A percentile compares a stretch with the other conserved stretches of the same genome.
phyloP scores from a whole-genome alignment of 176 grass and related monocot species.

The Pharus latifolius region DNA sequence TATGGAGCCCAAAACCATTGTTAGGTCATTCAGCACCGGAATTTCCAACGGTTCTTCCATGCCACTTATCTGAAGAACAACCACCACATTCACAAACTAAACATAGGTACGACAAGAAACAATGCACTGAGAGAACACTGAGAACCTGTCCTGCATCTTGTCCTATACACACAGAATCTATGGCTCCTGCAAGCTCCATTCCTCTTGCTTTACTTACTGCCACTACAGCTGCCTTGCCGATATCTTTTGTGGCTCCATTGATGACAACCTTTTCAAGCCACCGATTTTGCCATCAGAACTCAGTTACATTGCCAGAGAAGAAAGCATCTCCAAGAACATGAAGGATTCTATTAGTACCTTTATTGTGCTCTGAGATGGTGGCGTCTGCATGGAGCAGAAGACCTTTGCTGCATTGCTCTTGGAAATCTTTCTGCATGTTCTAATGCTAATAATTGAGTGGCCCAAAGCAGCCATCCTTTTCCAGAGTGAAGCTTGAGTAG shows the following conservation, averaged over 20 bases:
- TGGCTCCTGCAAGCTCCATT: slow-evolving; percentile 68
- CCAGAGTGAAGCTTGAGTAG: neutral
- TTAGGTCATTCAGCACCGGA: slow-evolving; percentile 78
- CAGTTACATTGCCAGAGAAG: neutral
- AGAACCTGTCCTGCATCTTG: slow-evolving; percentile 68
- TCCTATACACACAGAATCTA: slow-evolving; percentile 47
- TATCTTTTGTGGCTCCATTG: slow-evolving; percentile 59
- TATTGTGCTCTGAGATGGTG: slow-evolving; percentile 52
- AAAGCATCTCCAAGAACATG: neutral
- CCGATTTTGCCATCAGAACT: neutral
- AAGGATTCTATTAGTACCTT: slow-evolving; percentile 38
- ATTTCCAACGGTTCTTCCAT: slow-evolving; percentile 91
- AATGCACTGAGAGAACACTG: neutral
- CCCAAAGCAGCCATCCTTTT: slow-evolving; percentile 30
- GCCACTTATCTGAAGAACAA: slow-evolving; percentile 43
- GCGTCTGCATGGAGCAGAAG: slow-evolving; percentile 41
- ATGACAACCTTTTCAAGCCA: slow-evolving; percentile 49
- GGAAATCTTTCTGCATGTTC: neutral
- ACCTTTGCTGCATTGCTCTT: slow-evolving; percentile 8
- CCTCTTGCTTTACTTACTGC: slow-evolving; percentile 71
- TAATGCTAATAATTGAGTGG: slow-evolving; percentile 8
- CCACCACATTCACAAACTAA: neutral
- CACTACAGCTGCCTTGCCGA: slow-evolving; percentile 47
- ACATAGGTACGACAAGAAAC: neutral
- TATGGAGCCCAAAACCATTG: slow-evolving; percentile 92